Conservation (phyloP, 371 early-diverging fungal species). For the Apophysomyces variabilis region DNA sequence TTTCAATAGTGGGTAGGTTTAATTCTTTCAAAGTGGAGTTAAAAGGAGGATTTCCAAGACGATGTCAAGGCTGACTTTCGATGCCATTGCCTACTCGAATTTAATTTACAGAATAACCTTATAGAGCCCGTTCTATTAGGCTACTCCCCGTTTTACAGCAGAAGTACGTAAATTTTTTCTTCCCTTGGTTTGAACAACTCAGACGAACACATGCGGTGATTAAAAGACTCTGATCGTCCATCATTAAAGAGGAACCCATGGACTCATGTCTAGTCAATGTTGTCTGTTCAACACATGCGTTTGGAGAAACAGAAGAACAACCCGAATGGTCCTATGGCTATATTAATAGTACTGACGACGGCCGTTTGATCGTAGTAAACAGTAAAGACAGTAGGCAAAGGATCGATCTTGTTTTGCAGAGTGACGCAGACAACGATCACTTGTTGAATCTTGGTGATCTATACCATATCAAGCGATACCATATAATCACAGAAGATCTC, state of each 20-base stretch:
- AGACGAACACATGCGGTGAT: too few species aligned
- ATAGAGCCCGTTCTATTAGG: too few species aligned
- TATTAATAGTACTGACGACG: conserved; percentile 12
- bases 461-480: conserved; percentile 17
- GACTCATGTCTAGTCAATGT: conserved; percentile 4
- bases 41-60: too few species aligned
- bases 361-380: conserved; percentile 13
- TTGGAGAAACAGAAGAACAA: conserved; percentile 9
- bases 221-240: too few species aligned
- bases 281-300: conserved; percentile 1
- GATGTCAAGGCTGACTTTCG: too few species aligned
- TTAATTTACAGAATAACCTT: too few species aligned
- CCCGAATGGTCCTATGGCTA: conserved; percentile 13
- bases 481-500: conserved; percentile 21
- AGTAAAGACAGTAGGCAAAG: conserved; percentile 13
- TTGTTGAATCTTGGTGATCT: conserved; percentile 12
- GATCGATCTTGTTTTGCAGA: conserved; percentile 13
- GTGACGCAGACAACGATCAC: not conserved
- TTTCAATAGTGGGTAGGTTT: too few species aligned
- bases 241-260: not conserved
- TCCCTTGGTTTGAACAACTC: too few species aligned
- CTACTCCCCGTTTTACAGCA: too few species aligned
- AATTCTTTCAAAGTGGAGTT: too few species aligned
- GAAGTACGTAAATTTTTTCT: too few species aligned
- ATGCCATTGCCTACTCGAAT: too few species aligned